These are phyloP conservation scores for Penicillium sp. DNA, from an alignment of 2,329 filamentous ascomycete genomes.

Conservation along the genomic window DNA sequence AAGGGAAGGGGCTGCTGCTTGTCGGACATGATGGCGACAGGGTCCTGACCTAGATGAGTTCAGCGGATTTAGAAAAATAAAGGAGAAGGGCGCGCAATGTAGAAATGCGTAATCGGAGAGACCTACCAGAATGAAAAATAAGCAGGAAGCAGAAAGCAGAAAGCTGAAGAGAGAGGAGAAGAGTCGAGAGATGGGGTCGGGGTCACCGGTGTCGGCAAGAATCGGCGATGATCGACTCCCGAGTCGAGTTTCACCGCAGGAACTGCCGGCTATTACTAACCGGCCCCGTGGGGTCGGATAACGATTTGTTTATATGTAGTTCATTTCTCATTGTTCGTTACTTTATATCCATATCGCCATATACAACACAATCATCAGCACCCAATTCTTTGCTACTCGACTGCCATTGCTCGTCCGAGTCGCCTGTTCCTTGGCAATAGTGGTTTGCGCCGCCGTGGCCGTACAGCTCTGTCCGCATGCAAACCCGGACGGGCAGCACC, in stretches of 20 bases:
- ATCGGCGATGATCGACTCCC: conserved; percentile 13
- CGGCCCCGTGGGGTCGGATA: conserved; percentile 13
- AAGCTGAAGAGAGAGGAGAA: conserved; percentile 3
- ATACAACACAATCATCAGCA: not conserved
- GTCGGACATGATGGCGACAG: conserved; percentile 52
- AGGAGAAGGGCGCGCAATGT: not conserved
- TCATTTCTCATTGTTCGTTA: not conserved
- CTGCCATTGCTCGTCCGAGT: conserved; percentile 10
- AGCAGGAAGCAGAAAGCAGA: conserved; percentile 7
- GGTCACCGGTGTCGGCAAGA: conserved; percentile 21
- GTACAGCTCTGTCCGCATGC: conserved; percentile 71
- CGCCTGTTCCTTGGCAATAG: conserved; percentile 39
- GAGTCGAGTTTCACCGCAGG: conserved; percentile 7
- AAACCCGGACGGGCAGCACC: conserved; percentile 80
- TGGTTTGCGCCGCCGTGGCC: conserved; percentile 53
- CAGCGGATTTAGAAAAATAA: not conserved
- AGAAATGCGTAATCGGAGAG: not conserved
- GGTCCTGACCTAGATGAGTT: conserved; percentile 5
- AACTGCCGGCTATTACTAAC: conserved; percentile 14
- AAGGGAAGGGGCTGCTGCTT: conserved; percentile 72
- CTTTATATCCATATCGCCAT: not conserved
- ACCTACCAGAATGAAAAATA: conserved; percentile 7
- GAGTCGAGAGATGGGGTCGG: conserved; percentile 6
- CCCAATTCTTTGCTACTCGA: not conserved
- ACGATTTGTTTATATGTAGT: not conserved